phyloP scores from a whole-genome alignment of 257 asterid species.

The Ocimum tenuiflorum region DNA sequence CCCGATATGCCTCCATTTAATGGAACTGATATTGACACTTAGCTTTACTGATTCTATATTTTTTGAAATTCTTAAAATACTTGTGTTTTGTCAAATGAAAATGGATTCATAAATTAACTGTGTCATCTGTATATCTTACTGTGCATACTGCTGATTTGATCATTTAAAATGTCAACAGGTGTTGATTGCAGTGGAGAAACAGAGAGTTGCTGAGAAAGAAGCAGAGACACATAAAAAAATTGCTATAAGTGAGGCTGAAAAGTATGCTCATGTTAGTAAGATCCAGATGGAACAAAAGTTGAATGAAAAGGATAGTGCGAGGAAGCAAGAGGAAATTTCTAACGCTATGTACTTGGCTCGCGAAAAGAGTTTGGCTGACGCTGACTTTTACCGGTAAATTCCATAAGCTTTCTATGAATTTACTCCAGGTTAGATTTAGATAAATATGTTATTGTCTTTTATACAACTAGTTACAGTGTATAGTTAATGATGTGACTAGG shows the following conservation, averaged over 20 bases:
- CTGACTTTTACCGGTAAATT: conserved; percentile 66
- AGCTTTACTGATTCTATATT: conserved; percentile 1
- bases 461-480: too few species aligned
- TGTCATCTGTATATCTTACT: not conserved
- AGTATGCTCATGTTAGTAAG: conserved; percentile 79
- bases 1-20: not conserved
- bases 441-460: not conserved
- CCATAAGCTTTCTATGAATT: not conserved
- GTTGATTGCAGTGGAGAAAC: conserved; percentile 86
- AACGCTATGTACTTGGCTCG: conserved; percentile 85
- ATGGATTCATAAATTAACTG: conserved; percentile 5
- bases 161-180: conserved; percentile 38
- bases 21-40: not conserved
- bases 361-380: conserved; percentile 96
- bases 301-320: conserved; percentile 83
- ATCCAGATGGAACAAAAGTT: conserved; percentile 93
- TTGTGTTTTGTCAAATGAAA: not conserved
- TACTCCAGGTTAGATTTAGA: not conserved
- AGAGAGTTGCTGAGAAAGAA: conserved; percentile 92
- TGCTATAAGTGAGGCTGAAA: conserved; percentile 95
- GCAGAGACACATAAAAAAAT: conserved; percentile 92
- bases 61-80: conserved; percentile 1
- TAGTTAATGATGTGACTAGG: too few species aligned
- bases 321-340: conserved; percentile 88
- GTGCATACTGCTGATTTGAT: not conserved